Percentiles rank a stretch among this genome's conserved stretches.
phyloP scores from a whole-genome alignment of 2,329 filamentous ascomycete species.

The Fusarium euwallaceae region DNA sequence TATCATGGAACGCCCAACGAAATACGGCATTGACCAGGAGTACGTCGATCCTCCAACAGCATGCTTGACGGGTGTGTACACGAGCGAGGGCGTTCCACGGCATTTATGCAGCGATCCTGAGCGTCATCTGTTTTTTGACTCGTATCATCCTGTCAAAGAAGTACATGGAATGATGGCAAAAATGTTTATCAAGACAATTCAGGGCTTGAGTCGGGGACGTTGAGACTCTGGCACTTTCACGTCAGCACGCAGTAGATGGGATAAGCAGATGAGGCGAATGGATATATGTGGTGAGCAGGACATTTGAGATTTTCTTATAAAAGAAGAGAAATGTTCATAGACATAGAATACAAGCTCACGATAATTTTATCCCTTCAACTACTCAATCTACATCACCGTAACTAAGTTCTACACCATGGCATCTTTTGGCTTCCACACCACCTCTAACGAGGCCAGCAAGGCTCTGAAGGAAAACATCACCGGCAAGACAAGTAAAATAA shows the following conservation, averaged over 20 bases:
- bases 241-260: background rate
- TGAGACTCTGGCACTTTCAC: background rate
- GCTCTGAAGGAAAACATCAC: background rate
- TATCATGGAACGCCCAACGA: background rate
- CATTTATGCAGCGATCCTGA: constrained; percentile 28
- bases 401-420: background rate
- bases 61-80: constrained; percentile 24
- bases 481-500: background rate
- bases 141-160: constrained; percentile 26
- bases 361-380: fast-evolving
- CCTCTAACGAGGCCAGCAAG: background rate
- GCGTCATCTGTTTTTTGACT: constrained; percentile 30
- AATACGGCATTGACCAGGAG: constrained; percentile 13
- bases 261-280: background rate
- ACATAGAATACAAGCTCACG: background rate
- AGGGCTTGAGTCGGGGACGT: background rate
- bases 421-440: background rate
- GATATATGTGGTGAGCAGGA: background rate
- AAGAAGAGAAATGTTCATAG: background rate
- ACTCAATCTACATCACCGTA: background rate
- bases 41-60: constrained; percentile 30
- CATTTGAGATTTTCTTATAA: background rate
- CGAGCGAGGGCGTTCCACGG: constrained; percentile 20
- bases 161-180: constrained; percentile 21
- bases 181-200: constrained; percentile 14